Evolutionary conservation across 805 yeast genomes (phyloP), one percentile per base, ranked within the genome.

Genomic region (Metschnikowia bowlesiae): DNA sequence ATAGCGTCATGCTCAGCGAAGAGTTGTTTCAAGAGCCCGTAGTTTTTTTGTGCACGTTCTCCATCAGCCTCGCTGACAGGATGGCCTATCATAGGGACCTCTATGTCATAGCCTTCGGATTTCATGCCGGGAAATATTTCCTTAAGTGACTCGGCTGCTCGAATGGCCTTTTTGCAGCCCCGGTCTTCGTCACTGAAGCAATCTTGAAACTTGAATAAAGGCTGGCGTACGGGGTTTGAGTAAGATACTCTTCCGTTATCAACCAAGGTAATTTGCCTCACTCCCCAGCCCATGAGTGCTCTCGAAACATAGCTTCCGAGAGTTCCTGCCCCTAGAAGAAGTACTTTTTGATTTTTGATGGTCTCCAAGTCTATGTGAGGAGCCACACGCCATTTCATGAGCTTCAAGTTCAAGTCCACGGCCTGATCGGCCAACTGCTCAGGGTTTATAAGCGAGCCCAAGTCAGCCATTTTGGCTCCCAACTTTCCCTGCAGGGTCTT

Each of bases 81-180:
- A 64, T 94, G 99, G 0, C 98, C 99, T 22, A 90, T 87, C 99
- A 94, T 94, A 1, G 99, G 98, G 3, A 94, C 87, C 53, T 85
- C 92, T 31, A 94, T 57, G 31, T 71, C 69, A 44, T 73, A 64
- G 0, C 97, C 98, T 6, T 60, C 51, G 0, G 90, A 69, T 28
- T 78, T 70, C 7, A 88, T 89, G 0, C 87, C 78, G 0, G 99
- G 99, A 55, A 86, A 91, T 1, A 94, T 83, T 57, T 75, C 80
- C 55, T 76, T 79, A 55, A 94, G 65, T 0, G 89, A 79, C 14
- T 70, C 74, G 0, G 96, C 94, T 0, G 98, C 98, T 6, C 83
- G 71, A 32, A 64, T 65, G 0, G 98, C 96, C 63, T 94, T 94
- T n/a, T 72, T 71, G 37, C 74, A 74, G 0, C 96, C 96, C 50